Base-by-base conservation (phyloP, 148 eudicot species). In the Nepenthes gracilis region DNA sequence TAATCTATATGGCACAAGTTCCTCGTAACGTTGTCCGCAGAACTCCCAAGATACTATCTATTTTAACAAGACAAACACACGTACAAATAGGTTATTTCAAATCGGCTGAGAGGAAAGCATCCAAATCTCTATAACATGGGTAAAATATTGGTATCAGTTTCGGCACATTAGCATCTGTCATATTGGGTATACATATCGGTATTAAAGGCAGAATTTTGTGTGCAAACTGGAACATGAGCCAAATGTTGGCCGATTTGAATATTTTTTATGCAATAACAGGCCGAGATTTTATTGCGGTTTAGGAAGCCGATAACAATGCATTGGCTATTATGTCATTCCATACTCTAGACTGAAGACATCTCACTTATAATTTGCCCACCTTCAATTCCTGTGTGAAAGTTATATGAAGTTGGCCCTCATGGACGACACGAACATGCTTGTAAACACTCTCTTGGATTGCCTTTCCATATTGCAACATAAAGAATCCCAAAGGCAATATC, bases 21-120 rank as follows among this genome's bases (percentile, higher is more conserved):
- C 92, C 50, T 83, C 88, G 59, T 83, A 88, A 57, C 36, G 45
- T 14, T 51, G 70, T 2, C 81, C 72, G 63, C 96, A 88, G 58
- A 85, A 88, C 58, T 77, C 81, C 96, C 96, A 88, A 35, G 79
- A 74, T 52, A 70, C 52, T 43, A 88, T 88, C 96, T 88, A 59
- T 61, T 47, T 58, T 14, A 23, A 53, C 36, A 43, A 40, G 9
- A 36, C n/a, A 49, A 11, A 49, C 10, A 40, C 45, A 40, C 8
- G 45, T 1, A 40, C 45, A 3, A 40, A 40, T 4, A 40, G 45
- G 23, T 23, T 23, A 23, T 23, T 23, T 23, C 23, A 23, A 23
- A 23, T 23, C 23, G 23, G 23, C 23, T 23, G 23, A 23, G 23
- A 23, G 23, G 23, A 23, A 23, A 23, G 23, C 23, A 23, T 23